Conservation (phyloP, 345 rosid species). For the Salix koriyanagi region DNA sequence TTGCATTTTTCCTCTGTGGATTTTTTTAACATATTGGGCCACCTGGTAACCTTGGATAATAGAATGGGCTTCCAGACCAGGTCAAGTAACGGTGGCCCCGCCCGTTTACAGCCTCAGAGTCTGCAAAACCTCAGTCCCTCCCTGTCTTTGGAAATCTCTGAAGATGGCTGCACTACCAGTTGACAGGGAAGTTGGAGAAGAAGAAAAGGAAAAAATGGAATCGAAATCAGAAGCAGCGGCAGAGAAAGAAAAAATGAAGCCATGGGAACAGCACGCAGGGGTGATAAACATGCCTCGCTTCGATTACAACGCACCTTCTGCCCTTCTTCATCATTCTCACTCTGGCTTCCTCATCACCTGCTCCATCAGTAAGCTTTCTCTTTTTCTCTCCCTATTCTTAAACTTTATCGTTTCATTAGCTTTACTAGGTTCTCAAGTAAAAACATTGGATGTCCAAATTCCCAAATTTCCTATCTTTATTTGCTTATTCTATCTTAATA, state of each 20-base stretch:
- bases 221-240: not conserved
- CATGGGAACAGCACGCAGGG: slow-evolving; percentile 81
- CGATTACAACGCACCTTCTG: slow-evolving; percentile 83
- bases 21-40: no score
- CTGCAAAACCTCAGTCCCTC: no score
- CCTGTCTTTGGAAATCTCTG: no score
- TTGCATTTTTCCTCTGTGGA: no score
- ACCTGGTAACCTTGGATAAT: no score
- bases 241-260: slow-evolving; percentile 38
- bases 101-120: no score
- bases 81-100: no score
- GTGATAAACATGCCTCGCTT: slow-evolving; percentile 85
- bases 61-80: no score
- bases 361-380: slow-evolving; percentile 48
- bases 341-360: slow-evolving; percentile 86
- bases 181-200: not conserved
- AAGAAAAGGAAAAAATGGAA: not conserved
- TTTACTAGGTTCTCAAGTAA: no score
- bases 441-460: no score
- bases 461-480: no score
- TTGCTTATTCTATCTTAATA: no score
- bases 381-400: not conserved
- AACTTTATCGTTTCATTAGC: not conserved
- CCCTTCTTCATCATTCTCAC: slow-evolving; percentile 66
- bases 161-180: not conserved